Conservation (phyloP, 2,329 filamentous ascomycete genomes). For the Neospermospora avenae region DNA sequence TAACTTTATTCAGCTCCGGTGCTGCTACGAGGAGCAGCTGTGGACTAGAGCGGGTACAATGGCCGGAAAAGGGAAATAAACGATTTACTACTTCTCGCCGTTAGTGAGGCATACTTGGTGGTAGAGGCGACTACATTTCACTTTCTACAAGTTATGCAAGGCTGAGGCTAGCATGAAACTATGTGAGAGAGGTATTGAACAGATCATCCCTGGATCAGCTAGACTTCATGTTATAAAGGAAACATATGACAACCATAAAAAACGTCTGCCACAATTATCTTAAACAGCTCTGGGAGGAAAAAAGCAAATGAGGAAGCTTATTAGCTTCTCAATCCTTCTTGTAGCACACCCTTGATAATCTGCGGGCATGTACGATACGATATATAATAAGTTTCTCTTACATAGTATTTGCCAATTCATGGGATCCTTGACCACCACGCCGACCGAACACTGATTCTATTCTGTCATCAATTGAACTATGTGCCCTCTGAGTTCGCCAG, state of each 20-base stretch:
- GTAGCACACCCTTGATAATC: not conserved
- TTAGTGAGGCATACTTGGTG: too few relatives aligned
- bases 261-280: not conserved
- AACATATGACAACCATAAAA: not conserved
- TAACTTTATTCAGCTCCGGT: too few relatives aligned
- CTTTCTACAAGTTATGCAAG: too few relatives aligned
- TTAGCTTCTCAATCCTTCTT: not conserved
- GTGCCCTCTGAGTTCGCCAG: not conserved
- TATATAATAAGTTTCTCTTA: constrained; percentile 1
- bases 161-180: too few relatives aligned
- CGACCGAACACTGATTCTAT: not conserved
- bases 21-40: too few relatives aligned
- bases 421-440: not conserved
- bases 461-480: not conserved
- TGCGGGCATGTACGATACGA: not conserved
- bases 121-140: too few relatives aligned
- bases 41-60: too few relatives aligned
- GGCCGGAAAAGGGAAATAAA: too few relatives aligned
- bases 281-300: not conserved
- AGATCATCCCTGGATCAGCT: not conserved
- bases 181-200: too few relatives aligned
- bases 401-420: not conserved
- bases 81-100: too few relatives aligned
- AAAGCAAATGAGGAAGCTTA: not conserved
- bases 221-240: not conserved